Base-by-base conservation (phyloP, 495 filamentous ascomycete species). In the Penicillium lagena region DNA sequence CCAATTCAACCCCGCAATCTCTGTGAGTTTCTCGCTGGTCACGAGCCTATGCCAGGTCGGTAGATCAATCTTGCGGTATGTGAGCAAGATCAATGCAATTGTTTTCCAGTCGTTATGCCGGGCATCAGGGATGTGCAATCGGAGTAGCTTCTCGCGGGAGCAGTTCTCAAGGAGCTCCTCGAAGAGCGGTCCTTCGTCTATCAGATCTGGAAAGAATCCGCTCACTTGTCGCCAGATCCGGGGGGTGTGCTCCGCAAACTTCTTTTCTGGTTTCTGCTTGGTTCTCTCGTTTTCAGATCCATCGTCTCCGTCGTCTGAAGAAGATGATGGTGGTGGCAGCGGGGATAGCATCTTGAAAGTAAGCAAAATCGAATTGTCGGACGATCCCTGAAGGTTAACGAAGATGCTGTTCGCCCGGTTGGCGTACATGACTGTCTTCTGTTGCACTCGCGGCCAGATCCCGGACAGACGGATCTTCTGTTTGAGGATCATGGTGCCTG, bases 71-170 rank as follows among this genome's bases (percentile, higher is more conserved):
- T 52, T 34, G 2, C 57, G 43, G 29, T 59, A 68, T 1, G 64
- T 59, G 45, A 58, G 58, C 17, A 63, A 41, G 29, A 65, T 56
- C 31, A 65, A 29, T 0, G 59, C 62, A n/a, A 56, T 53, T 2
- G 64, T 63, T 38, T 52, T 58, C 64, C 59, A 63, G 7, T 47
- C 48, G 11, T 35, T 36, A 37, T 56, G 47, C n/a, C 54, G 43
- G 12, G 47, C 37, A 22, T 37, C 47, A 3, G 62, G 62, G 4
- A 65, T 27, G 28, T 39, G 41, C 10, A 68, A 13, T 42, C 56
- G 57, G 6, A 68, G 29, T 7, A 35, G 36, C 35, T 52, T 49
- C 13, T 60, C 22, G 1, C 37, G 28, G 47, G 51, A 49, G 10
- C 39, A 30, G 17, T 45, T 50, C 6, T 45, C 17, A 29, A 50